Conservation (phyloP, 345 rosid species). For the Gossypium arboreum region DNA sequence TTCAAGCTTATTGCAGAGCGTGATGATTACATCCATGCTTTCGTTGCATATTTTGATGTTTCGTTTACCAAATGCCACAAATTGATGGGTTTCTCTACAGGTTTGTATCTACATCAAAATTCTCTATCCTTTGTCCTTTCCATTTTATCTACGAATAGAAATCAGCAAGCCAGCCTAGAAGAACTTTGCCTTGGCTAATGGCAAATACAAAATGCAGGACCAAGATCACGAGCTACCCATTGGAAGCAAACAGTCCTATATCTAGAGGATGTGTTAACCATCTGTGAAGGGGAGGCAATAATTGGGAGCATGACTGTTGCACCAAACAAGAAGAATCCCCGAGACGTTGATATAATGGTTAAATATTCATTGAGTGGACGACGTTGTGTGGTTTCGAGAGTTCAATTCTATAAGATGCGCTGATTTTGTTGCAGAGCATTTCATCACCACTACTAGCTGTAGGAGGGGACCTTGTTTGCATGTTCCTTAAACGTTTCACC, state of each 20-base stretch:
- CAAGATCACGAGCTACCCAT: slow-evolving; percentile 71
- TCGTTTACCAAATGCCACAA: slow-evolving; percentile 91
- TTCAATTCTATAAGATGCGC: slow-evolving; percentile 77
- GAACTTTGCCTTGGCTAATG: neutral
- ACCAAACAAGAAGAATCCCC: slow-evolving; percentile 84
- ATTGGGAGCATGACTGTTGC: slow-evolving; percentile 87
- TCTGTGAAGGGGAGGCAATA: slow-evolving; percentile 83
- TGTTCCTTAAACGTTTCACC: slow-evolving; percentile 51
- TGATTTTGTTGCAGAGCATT: slow-evolving; percentile 18
- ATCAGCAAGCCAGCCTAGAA: neutral
- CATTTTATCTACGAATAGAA: neutral
- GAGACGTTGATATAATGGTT: slow-evolving; percentile 80
- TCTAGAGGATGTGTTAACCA: slow-evolving; percentile 84
- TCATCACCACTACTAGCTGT: neutral
- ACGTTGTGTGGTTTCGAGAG: slow-evolving; percentile 55
- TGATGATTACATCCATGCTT: slow-evolving; percentile 91
- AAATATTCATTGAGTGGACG: slow-evolving; percentile 66
- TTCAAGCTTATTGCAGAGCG: slow-evolving; percentile 92
- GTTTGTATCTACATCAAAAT: slow-evolving; percentile 24
- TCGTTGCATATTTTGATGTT: slow-evolving; percentile 94
- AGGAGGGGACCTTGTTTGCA: slow-evolving; percentile 34
- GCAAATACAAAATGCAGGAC: slow-evolving; percentile 41
- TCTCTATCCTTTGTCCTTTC: neutral
- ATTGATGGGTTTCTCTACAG: slow-evolving; percentile 92
- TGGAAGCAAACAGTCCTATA: slow-evolving; percentile 97